phyloP scores from a whole-genome alignment of 2,329 filamentous ascomycete genomes.

The Stagonosporopsis vannaccii region DNA sequence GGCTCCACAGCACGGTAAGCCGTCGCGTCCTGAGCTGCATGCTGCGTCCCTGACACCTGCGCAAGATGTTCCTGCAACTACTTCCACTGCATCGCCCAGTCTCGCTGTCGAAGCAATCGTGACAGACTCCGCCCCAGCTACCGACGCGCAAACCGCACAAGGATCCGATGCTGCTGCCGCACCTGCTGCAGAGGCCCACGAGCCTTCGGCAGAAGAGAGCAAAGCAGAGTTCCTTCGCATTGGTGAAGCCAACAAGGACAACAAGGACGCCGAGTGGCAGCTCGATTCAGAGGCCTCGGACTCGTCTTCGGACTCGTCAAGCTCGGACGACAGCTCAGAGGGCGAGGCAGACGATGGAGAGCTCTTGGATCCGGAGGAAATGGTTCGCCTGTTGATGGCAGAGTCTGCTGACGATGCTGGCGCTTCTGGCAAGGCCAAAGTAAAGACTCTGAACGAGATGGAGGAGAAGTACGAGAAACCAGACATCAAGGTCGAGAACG shows the following conservation, averaged over 20 bases:
- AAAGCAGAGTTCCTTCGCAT: constrained; percentile 54
- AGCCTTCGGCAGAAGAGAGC: constrained; percentile 31
- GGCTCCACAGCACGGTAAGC: constrained; percentile 39
- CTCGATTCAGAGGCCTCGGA: constrained; percentile 68
- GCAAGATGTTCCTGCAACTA: constrained; percentile 31
- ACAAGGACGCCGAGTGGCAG: constrained; percentile 80
- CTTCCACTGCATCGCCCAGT: constrained; percentile 22
- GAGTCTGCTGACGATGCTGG: constrained; percentile 84
- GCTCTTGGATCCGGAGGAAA: constrained; percentile 80
- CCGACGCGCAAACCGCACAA: constrained; percentile 20
- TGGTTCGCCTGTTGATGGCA: constrained; percentile 84
- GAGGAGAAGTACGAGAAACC: constrained; percentile 66
- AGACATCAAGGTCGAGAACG: constrained; percentile 76
- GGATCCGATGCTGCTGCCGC: constrained; percentile 18
- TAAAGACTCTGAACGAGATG: constrained; percentile 86
- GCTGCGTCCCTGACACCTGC: constrained; percentile 29
- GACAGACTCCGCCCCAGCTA: constrained; percentile 24
- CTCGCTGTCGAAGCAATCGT: constrained; percentile 27
- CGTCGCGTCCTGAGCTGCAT: constrained; percentile 32
- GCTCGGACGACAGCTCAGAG: constrained; percentile 60
- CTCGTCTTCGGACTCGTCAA: constrained; percentile 59
- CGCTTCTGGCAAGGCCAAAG: constrained; percentile 63
- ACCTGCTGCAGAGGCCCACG: constrained; percentile 15
- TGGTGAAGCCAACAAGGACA: constrained; percentile 55
- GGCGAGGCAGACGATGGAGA: constrained; percentile 69